A percentile compares a stretch with the other conserved stretches of the same genome.
phyloP scores from a whole-genome alignment of 2,329 filamentous ascomycete species.

The Penicillium italicum region DNA sequence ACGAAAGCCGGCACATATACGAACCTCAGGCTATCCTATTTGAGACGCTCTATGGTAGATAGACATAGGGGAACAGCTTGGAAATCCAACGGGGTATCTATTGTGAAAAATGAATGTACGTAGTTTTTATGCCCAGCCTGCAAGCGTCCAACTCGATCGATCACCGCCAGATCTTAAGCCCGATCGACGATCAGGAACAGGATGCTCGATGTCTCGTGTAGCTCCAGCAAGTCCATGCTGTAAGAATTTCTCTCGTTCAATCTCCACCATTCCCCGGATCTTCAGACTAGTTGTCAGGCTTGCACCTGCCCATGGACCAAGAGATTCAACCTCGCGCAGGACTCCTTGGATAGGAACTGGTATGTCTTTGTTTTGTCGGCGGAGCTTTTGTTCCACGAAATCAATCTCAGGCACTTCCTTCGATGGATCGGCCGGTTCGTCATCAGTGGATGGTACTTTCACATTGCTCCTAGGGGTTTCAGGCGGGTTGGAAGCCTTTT shows the following conservation, averaged over 20 bases:
- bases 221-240: slow-evolving; percentile 47
- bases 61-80: neutral
- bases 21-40: neutral
- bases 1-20: neutral
- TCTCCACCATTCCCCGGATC: slow-evolving; percentile 59
- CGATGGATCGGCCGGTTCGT: slow-evolving; percentile 15
- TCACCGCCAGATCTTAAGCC: slow-evolving; percentile 40
- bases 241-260: slow-evolving; percentile 62
- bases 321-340: slow-evolving; percentile 55
- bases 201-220: slow-evolving; percentile 41
- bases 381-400: slow-evolving; percentile 44
- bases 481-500: neutral
- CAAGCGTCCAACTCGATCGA: slow-evolving; percentile 49
- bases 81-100: slow-evolving; percentile 22
- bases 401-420: slow-evolving; percentile 43
- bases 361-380: slow-evolving; percentile 35
- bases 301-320: slow-evolving; percentile 63
- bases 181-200: slow-evolving; percentile 39
- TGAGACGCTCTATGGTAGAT: neutral
- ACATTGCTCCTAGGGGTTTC: slow-evolving; percentile 1
- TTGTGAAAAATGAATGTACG: slow-evolving; percentile 16
- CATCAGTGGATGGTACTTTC: slow-evolving; percentile 7
- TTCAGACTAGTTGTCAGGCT: slow-evolving; percentile 59
- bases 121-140: slow-evolving; percentile 43
- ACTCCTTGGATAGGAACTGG: slow-evolving; percentile 37